Evolutionary conservation across 495 filamentous ascomycete species (phyloP), one percentile per base, ranked within the genome.

Genomic region (Margaritispora aquatica): DNA sequence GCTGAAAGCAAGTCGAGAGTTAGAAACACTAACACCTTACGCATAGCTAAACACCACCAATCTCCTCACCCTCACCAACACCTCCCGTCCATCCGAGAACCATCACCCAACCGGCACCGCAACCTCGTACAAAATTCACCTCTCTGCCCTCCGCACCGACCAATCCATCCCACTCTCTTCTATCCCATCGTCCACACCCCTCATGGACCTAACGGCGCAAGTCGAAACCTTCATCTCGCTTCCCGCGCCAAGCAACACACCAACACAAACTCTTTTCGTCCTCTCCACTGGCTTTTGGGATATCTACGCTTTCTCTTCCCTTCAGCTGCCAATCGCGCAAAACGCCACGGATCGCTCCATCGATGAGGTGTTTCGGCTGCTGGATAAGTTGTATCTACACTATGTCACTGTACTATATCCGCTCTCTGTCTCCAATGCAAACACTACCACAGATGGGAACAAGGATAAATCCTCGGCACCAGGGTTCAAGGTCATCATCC

Each of bases 281-380:
- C 68, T 80, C 7, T 73, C 71, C 13, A 61, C 79, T 15, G 77
- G 77, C 2, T 72, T 74, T 47, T 78, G 74, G 74, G 77, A 80
- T 31, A 64, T 79, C 41, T 78, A 75, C 69, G 60, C 72, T n/a
- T 68, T 78, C 7, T 71, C 77, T 1, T 63, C 68, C 8, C 54
- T 80, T 1, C 73, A 75, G 10, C 65, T 70, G 3, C 63, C 64
- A 2, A 59, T 72, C 3, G 70, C 66, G n/a, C 51, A 77, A 1
- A 70, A 69, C 31, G 63, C 59, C 0, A 55, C 70, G 11, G 62
- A 70, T 29, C 24, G 58, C 1, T 46, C 59, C 2, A 34, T 63
- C 41, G 24, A 58, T 11, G 63, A 72, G 21, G 26, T 80, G 1
- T 72, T 79, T 55, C 59, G 69, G 10, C 73, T 74, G 50, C 59